These are phyloP conservation scores for Diplodia sapinea DNA, from an alignment of 2,329 filamentous ascomycete species.

Conservation along the genomic window DNA sequence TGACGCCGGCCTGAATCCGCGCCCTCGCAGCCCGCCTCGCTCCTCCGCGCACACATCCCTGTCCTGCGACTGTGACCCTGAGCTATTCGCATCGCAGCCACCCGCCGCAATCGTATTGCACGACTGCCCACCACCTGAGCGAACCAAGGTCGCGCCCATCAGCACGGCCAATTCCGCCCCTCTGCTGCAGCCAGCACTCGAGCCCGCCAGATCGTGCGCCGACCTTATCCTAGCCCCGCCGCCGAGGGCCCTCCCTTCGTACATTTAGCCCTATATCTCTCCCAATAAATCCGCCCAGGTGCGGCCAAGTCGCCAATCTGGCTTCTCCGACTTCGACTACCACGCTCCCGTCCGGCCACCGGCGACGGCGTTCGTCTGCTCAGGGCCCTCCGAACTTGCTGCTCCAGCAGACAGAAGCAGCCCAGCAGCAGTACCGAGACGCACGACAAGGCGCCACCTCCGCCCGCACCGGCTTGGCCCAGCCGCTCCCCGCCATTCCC, in stretches of 20 bases:
- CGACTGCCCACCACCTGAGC: neutral
- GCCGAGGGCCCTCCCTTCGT: constrained; percentile 20
- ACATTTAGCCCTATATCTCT: constrained; percentile 15
- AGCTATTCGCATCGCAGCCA: constrained; percentile 18
- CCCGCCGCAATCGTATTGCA: constrained; percentile 17
- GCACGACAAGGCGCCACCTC: constrained; percentile 43
- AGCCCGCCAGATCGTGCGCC: constrained; percentile 6
- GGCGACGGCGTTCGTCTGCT: constrained; percentile 49
- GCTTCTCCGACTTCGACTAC: constrained; percentile 47
- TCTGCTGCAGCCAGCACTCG: constrained; percentile 14
- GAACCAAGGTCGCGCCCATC: neutral
- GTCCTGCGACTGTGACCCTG: constrained; percentile 17
- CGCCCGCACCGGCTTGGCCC: constrained; percentile 41
- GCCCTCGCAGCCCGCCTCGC: constrained; percentile 21
- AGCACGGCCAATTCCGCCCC: constrained; percentile 11
- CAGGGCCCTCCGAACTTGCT: constrained; percentile 43
- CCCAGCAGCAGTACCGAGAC: constrained; percentile 35
- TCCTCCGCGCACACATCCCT: constrained; percentile 26
- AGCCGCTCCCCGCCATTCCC: constrained; percentile 46
- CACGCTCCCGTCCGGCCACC: constrained; percentile 45
- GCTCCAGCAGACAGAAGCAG: constrained; percentile 36
- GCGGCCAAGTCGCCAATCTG: constrained; percentile 41
- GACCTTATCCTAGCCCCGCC: constrained; percentile 22
- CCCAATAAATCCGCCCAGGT: neutral
- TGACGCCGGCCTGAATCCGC: constrained; percentile 15